Conservation (phyloP, 495 filamentous ascomycete genomes). For the Jackrogersella minutella region DNA sequence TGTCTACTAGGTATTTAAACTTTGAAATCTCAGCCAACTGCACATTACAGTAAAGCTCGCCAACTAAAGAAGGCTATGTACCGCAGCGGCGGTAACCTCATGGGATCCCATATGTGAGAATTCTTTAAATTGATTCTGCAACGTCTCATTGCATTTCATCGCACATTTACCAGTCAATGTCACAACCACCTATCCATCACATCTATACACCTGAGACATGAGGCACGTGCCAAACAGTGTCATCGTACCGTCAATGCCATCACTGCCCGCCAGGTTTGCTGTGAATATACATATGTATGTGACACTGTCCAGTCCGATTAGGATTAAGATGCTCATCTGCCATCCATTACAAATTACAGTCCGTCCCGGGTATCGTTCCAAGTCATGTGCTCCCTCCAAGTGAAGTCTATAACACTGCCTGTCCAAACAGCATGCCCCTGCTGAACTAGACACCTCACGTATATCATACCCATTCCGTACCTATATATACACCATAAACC, state of each 20-base stretch:
- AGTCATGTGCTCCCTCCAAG: slow-evolving; percentile 23
- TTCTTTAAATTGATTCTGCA: slow-evolving; percentile 6
- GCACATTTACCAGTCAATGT: slow-evolving; percentile 23
- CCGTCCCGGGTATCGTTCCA: slow-evolving; percentile 41
- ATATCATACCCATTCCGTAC: slow-evolving; percentile 16
- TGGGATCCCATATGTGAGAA: neutral
- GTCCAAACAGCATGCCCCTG: slow-evolving; percentile 13
- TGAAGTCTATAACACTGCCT: slow-evolving; percentile 27
- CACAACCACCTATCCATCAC: neutral
- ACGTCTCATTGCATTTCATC: slow-evolving; percentile 26
- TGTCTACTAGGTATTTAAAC: no score
- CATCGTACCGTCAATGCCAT: neutral
- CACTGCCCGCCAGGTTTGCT: neutral
- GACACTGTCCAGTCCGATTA: slow-evolving; percentile 14
- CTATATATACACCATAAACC: slow-evolving; percentile 36
- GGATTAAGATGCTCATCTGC: slow-evolving; percentile 20
- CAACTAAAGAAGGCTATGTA: neutral
- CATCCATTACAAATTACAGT: slow-evolving; percentile 38
- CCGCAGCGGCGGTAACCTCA: no score
- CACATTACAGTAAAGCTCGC: no score
- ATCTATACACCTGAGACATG: slow-evolving; percentile 7
- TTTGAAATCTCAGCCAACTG: no score
- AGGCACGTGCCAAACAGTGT: neutral
- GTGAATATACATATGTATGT: neutral
- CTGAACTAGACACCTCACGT: slow-evolving; percentile 16